Evolutionary conservation across 225 moss, liverwort and hornwort genomes (phyloP), one percentile per base, ranked within the genome.

Genomic region (Lunularia cruciata): DNA sequence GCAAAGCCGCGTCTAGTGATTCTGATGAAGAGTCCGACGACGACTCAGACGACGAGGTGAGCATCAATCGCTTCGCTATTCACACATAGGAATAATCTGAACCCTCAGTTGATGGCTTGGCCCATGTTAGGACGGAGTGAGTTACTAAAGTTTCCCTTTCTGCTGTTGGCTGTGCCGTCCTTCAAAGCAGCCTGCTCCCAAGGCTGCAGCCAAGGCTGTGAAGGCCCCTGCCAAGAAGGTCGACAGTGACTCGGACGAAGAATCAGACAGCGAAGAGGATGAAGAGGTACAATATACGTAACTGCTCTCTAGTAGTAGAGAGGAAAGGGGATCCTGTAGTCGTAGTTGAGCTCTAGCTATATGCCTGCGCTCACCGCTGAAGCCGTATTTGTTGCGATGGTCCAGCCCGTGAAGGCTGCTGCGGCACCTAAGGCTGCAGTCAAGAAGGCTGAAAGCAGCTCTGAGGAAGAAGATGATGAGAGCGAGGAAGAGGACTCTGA

Each of bases 401-500:
- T 69, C 4, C 53, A 73, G 78, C 78, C 68, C 30, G 36, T 23
- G 42, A 63, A 64, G 63, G 26, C 63, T 19, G 63, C 63, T 0
- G 63, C 25, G 9, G 42, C 63, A 43, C 25, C 46, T 14, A 77
- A 73, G 56, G 33, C 64, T 33, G 65, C 70, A 26, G 51, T 47
- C 8, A 58, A 70, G 49, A 54, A 37, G 36, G 65, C 59, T 15
- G 75, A 75, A 47, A 79, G 75, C 26, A 74, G 70, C 47, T 43
- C 43, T 9, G 46, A 56, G 3, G 78, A 63, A 45, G 79, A 75
- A 22, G 70, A 76, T 15, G 70, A 70, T 40, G 70, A 59, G 4
- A 65, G 66, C 38, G 64, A 64, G 16, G 78, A 79, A 11, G 79
- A 74, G 8, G 74, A 74, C 19, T 70, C 66, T 20, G 71, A 74